A percentile compares a stretch with the other conserved stretches of the same genome.
Evolutionary conservation across 768 basidiomycete genomes (phyloP).

Genomic region (Rossbeevera mucosa): DNA sequence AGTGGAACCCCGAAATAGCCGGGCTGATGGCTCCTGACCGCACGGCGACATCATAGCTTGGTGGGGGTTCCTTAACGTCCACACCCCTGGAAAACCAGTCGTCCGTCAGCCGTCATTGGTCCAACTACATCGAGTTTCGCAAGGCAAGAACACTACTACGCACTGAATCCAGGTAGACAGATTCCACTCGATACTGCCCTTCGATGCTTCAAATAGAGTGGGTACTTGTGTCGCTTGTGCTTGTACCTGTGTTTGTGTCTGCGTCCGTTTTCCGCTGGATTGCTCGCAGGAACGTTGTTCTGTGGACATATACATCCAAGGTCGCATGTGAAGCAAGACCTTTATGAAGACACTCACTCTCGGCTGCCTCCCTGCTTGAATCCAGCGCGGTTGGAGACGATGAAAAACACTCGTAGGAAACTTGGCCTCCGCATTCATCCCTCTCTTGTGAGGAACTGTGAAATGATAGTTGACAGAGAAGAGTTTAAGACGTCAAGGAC

Average conservation of each 20-base stretch:
- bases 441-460: background rate
- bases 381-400: background rate
- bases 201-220: background rate
- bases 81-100: background rate
- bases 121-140: background rate
- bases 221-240: background rate
- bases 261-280: background rate
- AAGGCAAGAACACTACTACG: background rate
- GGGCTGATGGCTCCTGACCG: background rate
- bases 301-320: background rate
- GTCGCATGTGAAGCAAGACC: background rate
- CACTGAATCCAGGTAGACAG: background rate
- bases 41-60: slow-evolving; percentile 10
- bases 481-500: background rate
- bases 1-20: background rate
- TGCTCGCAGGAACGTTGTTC: background rate
- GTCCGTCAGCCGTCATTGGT: background rate
- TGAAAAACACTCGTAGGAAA: background rate
- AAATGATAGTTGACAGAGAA: background rate
- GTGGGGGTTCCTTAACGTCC: slow-evolving; percentile 7
- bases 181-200: background rate
- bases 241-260: background rate
- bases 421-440: no score
- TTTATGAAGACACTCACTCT: slow-evolving; percentile 1
- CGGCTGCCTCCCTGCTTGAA: background rate